Conservation (phyloP, 192 early-diverging fungal species). For the Podila epigama region DNA sequence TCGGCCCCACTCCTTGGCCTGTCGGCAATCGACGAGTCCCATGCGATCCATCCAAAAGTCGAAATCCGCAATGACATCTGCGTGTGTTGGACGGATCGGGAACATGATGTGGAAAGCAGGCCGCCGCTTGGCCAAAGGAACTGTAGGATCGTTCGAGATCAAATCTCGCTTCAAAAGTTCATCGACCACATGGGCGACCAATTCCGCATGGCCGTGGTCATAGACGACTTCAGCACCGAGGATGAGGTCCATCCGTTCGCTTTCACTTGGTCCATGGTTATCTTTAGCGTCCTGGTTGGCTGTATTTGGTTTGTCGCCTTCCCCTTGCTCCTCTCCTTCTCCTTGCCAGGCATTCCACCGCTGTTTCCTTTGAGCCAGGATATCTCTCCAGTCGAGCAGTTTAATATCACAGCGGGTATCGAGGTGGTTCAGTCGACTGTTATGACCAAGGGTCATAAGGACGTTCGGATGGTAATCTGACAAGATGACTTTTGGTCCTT, state of each 20-base stretch:
- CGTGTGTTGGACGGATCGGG: slow-evolving; percentile 54
- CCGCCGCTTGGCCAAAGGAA: slow-evolving; percentile 8
- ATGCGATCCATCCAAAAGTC: slow-evolving; percentile 54
- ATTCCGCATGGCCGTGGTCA: slow-evolving; percentile 60
- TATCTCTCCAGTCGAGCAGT: slow-evolving; percentile 52
- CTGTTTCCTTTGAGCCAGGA: slow-evolving; percentile 19
- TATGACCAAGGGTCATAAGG: slow-evolving; percentile 51
- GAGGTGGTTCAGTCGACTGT: slow-evolving; percentile 40
- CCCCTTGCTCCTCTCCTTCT: not conserved
- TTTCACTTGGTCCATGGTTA: slow-evolving; percentile 20
- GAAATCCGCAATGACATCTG: slow-evolving; percentile 56
- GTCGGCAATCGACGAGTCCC: slow-evolving; percentile 44
- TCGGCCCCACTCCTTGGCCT: slow-evolving; percentile 37
- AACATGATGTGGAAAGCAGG: slow-evolving; percentile 62
- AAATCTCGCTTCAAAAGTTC: slow-evolving; percentile 45
- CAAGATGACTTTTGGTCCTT: slow-evolving; percentile 43
- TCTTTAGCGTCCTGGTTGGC: no score
- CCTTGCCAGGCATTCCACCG: slow-evolving; percentile 17
- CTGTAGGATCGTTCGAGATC: not conserved
- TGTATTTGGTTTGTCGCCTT: not conserved
- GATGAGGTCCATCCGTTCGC: slow-evolving; percentile 46
- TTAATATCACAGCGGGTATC: slow-evolving; percentile 34
- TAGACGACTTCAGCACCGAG: slow-evolving; percentile 60
- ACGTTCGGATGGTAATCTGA: slow-evolving; percentile 64
- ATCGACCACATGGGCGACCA: slow-evolving; percentile 55